phyloP scores from a whole-genome alignment of 129 eudicot species.

The Cynara cardunculus region DNA sequence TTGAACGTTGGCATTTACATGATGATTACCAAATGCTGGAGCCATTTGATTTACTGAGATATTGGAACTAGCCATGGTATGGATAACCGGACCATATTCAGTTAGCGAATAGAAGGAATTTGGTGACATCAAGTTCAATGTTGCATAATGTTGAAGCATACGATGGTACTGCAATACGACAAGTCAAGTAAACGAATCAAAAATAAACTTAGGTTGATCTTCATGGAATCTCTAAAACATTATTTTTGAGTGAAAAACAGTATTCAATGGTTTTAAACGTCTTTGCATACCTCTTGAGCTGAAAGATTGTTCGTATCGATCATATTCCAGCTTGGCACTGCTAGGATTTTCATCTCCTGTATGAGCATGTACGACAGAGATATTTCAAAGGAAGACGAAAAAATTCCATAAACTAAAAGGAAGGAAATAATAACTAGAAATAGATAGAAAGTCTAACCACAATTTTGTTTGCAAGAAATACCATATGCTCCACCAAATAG shows the following conservation, averaged over 20 bases:
- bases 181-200: neutral
- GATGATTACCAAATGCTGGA: neutral
- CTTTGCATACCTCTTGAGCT: neutral
- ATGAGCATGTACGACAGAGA: neutral
- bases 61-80: neutral
- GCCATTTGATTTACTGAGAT: neutral
- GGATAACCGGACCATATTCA: neutral
- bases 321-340: neutral
- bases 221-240: neutral
- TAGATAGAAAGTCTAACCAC: neutral
- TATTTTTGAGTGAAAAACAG: neutral
- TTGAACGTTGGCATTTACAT: neutral
- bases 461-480: neutral
- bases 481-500: neutral
- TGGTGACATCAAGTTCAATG: neutral
- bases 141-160: neutral
- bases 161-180: neutral
- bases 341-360: neutral
- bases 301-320: neutral
- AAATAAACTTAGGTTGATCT: neutral
- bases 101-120: neutral
- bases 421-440: neutral
- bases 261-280: neutral
- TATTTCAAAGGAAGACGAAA: neutral
- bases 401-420: neutral